These are phyloP conservation scores for Backusella westeae DNA, from an alignment of 192 early-diverging fungal species.

Conservation along the genomic window DNA sequence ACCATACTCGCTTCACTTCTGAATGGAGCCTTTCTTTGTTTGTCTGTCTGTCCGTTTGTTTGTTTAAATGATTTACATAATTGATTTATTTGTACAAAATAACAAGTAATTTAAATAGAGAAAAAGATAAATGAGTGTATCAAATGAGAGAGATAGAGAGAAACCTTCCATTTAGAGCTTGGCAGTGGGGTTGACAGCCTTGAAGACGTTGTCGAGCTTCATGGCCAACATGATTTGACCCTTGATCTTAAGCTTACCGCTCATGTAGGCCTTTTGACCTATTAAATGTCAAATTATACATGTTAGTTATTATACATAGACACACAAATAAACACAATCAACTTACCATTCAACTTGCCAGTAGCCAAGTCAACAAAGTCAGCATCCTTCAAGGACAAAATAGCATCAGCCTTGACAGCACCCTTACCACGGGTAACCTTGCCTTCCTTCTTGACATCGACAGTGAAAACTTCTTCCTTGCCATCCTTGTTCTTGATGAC, in stretches of 20 bases:
- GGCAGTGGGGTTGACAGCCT: slow-evolving; percentile 44
- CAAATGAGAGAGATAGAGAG: background rate
- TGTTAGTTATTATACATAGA: background rate
- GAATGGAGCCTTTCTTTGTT: no score
- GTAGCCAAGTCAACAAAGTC: slow-evolving; percentile 83
- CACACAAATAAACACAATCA: background rate
- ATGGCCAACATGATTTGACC: slow-evolving; percentile 75
- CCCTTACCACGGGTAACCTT: slow-evolving; percentile 55
- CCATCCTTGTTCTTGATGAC: slow-evolving; percentile 75
- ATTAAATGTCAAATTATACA: background rate
- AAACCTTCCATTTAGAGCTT: slow-evolving; percentile 51
- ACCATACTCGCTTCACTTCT: background rate
- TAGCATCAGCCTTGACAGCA: slow-evolving; percentile 70
- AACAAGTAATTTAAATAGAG: slow-evolving; percentile 7
- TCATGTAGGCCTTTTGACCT: slow-evolving; percentile 91
- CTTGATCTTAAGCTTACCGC: slow-evolving; percentile 87
- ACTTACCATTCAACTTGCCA: slow-evolving; percentile 82
- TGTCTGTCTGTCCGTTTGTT: background rate
- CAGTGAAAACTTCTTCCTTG: slow-evolving; percentile 64
- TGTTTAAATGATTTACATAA: background rate
- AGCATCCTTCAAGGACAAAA: slow-evolving; percentile 67
- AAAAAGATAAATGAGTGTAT: background rate
- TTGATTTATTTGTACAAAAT: slow-evolving; percentile 9
- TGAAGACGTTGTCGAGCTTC: slow-evolving; percentile 68
- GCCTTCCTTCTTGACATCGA: slow-evolving; percentile 86